Base-by-base conservation (phyloP, 2,329 filamentous ascomycete species). In the Gremmenia infestans region DNA sequence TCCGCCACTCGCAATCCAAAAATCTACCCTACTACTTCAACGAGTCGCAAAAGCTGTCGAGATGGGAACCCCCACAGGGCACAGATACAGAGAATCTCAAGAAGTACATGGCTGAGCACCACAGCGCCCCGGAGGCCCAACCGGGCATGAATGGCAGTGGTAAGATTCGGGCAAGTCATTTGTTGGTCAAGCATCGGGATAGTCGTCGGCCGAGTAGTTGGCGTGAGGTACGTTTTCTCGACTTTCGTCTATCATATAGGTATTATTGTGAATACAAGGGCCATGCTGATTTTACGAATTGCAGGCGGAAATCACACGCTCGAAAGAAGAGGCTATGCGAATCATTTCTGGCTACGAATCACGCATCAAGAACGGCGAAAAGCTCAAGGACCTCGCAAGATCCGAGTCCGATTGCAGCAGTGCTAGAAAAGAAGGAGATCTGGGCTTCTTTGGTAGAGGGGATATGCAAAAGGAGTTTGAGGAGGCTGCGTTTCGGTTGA, bases 401-500 rank as follows among this genome's bases (percentile, higher is more conserved):
- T 47, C 45, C 23, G 94, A 97, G 76, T 96, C 90, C 15, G 94
- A 99, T 75, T 97, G 93, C 76, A 96, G 89, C 73, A 97, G 91
- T 66, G 92, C 94, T 32, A 84, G 91, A 66, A 99, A 97, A 81
- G 84, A 86, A 63, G 94, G 94, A 55, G 94, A 99, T 71, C 76
- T 99, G 76, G 94, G 94, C 19, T 96, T 92, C 74, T 99, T 99
- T 72, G 92, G 91, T 54, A 86, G 82, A 67, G 91, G 91, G 28
- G 93, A 97, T 68, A 99, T 99, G 94, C 94, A 99, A 72, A 93
- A 92, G 77, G 93, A 97, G 74, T 99, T 99, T 69, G 94, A 99
- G 75, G 91, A 97, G 55, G 92, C 92, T 4, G 88, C 94, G 1
- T 99, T 99, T 75, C 86, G 82, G n/a, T 79, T 99, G 54, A 82